Conservation (phyloP, 345 rosid genomes). For the Lepidium aucheri region DNA sequence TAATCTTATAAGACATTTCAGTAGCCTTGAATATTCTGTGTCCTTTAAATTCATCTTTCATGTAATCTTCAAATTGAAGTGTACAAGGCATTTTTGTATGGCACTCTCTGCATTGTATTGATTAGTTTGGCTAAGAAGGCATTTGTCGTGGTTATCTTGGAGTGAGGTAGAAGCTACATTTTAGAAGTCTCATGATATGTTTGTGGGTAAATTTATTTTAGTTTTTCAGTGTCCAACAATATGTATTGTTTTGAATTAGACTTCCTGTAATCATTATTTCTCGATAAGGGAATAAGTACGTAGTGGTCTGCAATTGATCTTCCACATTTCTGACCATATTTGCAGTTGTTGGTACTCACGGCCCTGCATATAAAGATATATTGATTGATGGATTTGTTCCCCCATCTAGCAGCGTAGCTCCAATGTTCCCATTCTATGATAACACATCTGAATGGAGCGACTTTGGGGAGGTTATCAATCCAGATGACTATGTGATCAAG, state of each 20-base stretch:
- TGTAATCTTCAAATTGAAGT: not conserved
- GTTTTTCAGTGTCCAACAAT: not conserved
- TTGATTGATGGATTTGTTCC: constrained; percentile 93
- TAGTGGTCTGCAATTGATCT: constrained; percentile 13
- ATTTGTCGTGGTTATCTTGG: not conserved
- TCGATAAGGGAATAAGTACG: not conserved
- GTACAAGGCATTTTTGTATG: not conserved
- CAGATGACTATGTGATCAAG: constrained; percentile 85
- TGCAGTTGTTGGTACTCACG: constrained; percentile 50
- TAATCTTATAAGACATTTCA: not conserved
- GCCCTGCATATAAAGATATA: constrained; percentile 59
- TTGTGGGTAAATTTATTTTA: not conserved
- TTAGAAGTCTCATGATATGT: constrained; percentile 3
- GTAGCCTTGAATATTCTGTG: not conserved
- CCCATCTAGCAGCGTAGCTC: constrained; percentile 70
- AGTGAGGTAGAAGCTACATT: not conserved
- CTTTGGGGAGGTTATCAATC: constrained; percentile 94
- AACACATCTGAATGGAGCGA: constrained; percentile 87
- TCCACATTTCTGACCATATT: constrained; percentile 12
- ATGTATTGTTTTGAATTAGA: not conserved
- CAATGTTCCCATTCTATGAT: constrained; percentile 92
- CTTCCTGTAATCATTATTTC: not conserved
- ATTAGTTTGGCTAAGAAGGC: constrained; percentile 6
- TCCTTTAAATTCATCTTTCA: not conserved
- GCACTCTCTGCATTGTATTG: constrained; percentile 6